phyloP scores from a whole-genome alignment of 768 basidiomycete genomes.

The Suillus luteus region DNA sequence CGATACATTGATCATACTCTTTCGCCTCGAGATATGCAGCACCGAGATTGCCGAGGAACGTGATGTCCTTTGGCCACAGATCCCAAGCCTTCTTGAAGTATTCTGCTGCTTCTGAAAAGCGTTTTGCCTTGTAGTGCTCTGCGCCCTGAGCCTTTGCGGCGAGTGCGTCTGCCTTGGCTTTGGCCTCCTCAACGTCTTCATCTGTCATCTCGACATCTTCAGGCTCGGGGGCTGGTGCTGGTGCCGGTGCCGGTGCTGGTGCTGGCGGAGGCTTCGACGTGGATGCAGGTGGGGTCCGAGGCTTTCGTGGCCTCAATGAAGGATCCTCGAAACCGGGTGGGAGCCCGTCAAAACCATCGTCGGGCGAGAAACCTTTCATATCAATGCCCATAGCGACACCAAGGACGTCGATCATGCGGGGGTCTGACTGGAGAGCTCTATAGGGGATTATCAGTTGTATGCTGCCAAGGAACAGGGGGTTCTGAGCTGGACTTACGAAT shows the following conservation, averaged over 20 bases:
- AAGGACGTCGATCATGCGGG: conserved; percentile 92
- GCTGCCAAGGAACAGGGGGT: not conserved
- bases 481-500: conserved; percentile 41
- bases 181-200: conserved; percentile 68
- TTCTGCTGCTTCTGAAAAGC: conserved; percentile 74
- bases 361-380: conserved; percentile 81
- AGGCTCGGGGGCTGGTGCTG: conserved; percentile 23
- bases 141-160: conserved; percentile 77
- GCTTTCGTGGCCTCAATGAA: conserved; percentile 29
- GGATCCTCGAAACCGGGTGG: conserved; percentile 55
- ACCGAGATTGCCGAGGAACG: conserved; percentile 87
- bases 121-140: conserved; percentile 83
- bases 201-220: conserved; percentile 70
- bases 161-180: conserved; percentile 76
- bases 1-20: conserved; percentile 88
- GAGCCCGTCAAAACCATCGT: conserved; percentile 81
- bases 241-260: conserved; percentile 32
- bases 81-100: conserved; percentile 92
- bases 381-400: conserved; percentile 94
- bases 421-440: conserved; percentile 65
- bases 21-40: conserved; percentile 95
- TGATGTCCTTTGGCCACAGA: conserved; percentile 87
- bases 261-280: conserved; percentile 44
- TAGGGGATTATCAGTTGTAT: not conserved
- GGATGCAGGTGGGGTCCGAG: conserved; percentile 39